phyloP scores from a whole-genome alignment of 2,329 filamentous ascomycete species.

The Rutstroemia sp. region DNA sequence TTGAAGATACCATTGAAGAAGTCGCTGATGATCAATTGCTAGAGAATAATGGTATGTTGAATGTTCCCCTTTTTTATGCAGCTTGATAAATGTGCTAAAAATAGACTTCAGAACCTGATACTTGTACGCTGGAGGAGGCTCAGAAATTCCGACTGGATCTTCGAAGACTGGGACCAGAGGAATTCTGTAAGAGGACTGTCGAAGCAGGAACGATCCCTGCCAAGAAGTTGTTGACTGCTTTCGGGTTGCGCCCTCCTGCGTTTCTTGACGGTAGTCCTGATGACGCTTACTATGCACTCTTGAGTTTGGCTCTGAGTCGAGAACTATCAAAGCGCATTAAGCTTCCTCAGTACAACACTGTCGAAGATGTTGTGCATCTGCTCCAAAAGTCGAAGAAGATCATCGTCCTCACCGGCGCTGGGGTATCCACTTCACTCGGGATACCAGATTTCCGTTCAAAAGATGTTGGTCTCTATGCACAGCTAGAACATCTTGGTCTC shows the following conservation, averaged over 20 bases:
- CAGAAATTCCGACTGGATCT: slow-evolving; percentile 61
- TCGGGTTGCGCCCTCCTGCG: slow-evolving; percentile 65
- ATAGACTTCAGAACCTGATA: slow-evolving; percentile 18
- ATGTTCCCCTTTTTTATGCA: neutral
- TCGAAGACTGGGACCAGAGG: slow-evolving; percentile 66
- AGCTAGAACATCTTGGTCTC: slow-evolving; percentile 68
- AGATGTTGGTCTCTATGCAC: slow-evolving; percentile 83
- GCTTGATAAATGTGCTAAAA: slow-evolving; percentile 17
- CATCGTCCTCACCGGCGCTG: slow-evolving; percentile 88
- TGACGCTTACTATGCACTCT: slow-evolving; percentile 64
- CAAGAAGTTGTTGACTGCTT: slow-evolving; percentile 80
- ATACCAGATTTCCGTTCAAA: slow-evolving; percentile 97
- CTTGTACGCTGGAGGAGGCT: slow-evolving; percentile 62
- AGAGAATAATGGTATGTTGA: slow-evolving; percentile 32
- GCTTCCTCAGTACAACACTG: slow-evolving; percentile 69
- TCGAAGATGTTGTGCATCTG: slow-evolving; percentile 79
- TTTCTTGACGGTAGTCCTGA: slow-evolving; percentile 70
- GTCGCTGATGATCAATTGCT: slow-evolving; percentile 39
- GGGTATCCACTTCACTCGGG: slow-evolving; percentile 92
- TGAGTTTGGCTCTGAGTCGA: slow-evolving; percentile 70
- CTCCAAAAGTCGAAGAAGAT: slow-evolving; percentile 73
- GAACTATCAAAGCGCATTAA: slow-evolving; percentile 79
- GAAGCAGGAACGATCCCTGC: slow-evolving; percentile 63
- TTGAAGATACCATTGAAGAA: slow-evolving; percentile 39
- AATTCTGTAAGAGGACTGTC: slow-evolving; percentile 69